Conservation (phyloP, 192 early-diverging fungal genomes). For the Podila minutissima region DNA sequence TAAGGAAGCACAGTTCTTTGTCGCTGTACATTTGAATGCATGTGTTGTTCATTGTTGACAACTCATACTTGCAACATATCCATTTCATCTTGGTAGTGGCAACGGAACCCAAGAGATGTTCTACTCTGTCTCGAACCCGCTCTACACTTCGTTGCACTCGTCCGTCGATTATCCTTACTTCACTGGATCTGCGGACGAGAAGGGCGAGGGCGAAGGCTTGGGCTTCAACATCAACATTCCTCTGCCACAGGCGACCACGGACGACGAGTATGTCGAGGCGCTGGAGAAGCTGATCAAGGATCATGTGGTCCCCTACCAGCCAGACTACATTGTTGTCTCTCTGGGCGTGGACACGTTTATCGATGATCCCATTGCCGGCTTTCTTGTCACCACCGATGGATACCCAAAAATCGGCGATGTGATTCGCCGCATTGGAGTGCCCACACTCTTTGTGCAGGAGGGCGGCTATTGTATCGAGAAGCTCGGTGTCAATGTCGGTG, state of each 20-base stretch:
- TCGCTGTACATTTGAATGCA: too few relatives aligned
- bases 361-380: conserved; percentile 61
- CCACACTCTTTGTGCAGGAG: conserved; percentile 64
- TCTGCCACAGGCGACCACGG: conserved; percentile 58
- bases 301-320: conserved; percentile 57
- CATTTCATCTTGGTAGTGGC: conserved; percentile 41
- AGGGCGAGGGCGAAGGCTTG: conserved; percentile 65
- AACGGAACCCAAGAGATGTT: conserved; percentile 69
- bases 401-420: conserved; percentile 55
- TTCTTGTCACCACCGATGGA: conserved; percentile 47
- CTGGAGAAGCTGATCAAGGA: conserved; percentile 55
- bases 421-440: conserved; percentile 48
- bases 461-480: conserved; percentile 64
- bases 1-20: conserved; percentile 4
- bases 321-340: conserved; percentile 69
- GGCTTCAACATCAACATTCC: conserved; percentile 78
- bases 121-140: conserved; percentile 61
- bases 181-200: conserved; percentile 64
- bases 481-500: conserved; percentile 56
- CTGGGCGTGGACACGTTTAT: conserved; percentile 74
- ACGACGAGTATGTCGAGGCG: conserved; percentile 64
- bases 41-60: background rate
- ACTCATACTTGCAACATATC: background rate
- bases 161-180: conserved; percentile 72
- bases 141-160: conserved; percentile 73